Evolutionary conservation across 108 stramenopile genomes (phyloP).

Genomic region (Licmophora abbreviata): DNA sequence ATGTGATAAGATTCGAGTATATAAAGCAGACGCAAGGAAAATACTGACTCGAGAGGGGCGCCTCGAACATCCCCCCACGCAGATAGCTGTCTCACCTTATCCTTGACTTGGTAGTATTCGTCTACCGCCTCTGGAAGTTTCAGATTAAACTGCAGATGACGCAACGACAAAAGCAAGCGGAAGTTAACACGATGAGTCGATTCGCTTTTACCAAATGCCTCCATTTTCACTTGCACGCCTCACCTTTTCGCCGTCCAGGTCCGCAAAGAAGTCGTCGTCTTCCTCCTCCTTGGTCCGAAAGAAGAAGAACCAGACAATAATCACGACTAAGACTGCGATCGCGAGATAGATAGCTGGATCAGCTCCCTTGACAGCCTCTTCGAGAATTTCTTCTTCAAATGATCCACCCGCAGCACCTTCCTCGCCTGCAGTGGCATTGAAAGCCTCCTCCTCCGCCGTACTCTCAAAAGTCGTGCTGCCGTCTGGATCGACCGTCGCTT

Average conservation of each 20-base stretch:
- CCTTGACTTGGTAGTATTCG: slow-evolving; percentile 78
- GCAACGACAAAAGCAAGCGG: slow-evolving; percentile 1
- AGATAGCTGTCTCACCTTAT: slow-evolving; percentile 57
- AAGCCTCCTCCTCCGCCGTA: slow-evolving; percentile 12
- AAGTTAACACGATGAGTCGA: not conserved
- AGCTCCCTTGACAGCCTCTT: slow-evolving; percentile 32
- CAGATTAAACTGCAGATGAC: slow-evolving; percentile 65
- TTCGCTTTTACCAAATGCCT: not conserved
- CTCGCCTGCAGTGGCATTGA: slow-evolving; percentile 16
- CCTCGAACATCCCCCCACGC: no score
- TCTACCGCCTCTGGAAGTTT: slow-evolving; percentile 81
- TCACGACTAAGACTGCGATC: slow-evolving; percentile 39
- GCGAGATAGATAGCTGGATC: slow-evolving; percentile 76
- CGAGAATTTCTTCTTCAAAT: slow-evolving; percentile 13
- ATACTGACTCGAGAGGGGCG: no score
- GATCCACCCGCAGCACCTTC: slow-evolving; percentile 18
- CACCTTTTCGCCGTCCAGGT: slow-evolving; percentile 81
- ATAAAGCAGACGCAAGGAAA: no score
- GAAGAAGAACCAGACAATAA: slow-evolving; percentile 40
- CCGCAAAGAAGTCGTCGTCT: slow-evolving; percentile 69
- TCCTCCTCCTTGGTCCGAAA: slow-evolving; percentile 42
- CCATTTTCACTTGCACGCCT: slow-evolving; percentile 3
- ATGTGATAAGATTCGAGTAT: no score
- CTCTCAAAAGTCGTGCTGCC: slow-evolving; percentile 66
- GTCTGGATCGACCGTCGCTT: slow-evolving; percentile 70